Percentiles rank a stretch among this genome's conserved stretches.
These are phyloP conservation scores for Dianthus caryophyllus DNA, from an alignment of 148 eudicot species.

Conservation along the genomic window DNA sequence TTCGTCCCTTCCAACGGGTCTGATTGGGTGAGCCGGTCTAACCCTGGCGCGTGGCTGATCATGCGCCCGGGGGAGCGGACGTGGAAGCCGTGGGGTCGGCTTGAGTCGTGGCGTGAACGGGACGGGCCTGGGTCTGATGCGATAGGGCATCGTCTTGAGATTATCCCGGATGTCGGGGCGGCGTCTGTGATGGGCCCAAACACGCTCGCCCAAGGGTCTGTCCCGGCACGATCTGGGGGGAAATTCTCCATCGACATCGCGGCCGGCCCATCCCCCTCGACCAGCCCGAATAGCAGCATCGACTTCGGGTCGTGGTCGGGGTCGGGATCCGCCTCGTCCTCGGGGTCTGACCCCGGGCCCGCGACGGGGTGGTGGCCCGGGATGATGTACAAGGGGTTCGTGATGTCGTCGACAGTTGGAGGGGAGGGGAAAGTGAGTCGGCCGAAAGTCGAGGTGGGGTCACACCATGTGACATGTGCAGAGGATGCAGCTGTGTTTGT, in stretches of 20 bases:
- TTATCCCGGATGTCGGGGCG: constrained; percentile 51
- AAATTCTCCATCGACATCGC: constrained; percentile 62
- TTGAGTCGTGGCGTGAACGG: constrained; percentile 82
- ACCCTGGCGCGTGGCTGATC: constrained; percentile 95
- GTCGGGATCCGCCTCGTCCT: constrained; percentile 45
- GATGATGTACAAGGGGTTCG: constrained; percentile 65
- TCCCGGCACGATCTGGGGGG: constrained; percentile 53
- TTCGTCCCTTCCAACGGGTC: constrained; percentile 80
- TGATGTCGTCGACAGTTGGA: constrained; percentile 87
- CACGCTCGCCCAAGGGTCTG: constrained; percentile 44
- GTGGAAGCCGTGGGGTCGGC: constrained; percentile 96
- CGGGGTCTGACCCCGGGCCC: constrained; percentile 40
- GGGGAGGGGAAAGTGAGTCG: constrained; percentile 39
- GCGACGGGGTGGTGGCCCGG: constrained; percentile 48
- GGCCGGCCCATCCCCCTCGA: constrained; percentile 46
- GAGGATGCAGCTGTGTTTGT: constrained; percentile 69
- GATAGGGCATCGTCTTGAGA: constrained; percentile 66
- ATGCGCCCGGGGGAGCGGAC: constrained; percentile 72
- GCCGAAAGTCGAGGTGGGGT: constrained; percentile 65
- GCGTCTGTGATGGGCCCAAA: constrained; percentile 35
- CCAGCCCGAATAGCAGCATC: constrained; percentile 66
- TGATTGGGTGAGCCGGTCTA: constrained; percentile 61
- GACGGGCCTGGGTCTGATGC: constrained; percentile 19
- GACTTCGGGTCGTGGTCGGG: constrained; percentile 65
- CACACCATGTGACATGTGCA: constrained; percentile 55